phyloP scores from a whole-genome alignment of 176 grass and related monocot genomes.

The Musa itinerans region DNA sequence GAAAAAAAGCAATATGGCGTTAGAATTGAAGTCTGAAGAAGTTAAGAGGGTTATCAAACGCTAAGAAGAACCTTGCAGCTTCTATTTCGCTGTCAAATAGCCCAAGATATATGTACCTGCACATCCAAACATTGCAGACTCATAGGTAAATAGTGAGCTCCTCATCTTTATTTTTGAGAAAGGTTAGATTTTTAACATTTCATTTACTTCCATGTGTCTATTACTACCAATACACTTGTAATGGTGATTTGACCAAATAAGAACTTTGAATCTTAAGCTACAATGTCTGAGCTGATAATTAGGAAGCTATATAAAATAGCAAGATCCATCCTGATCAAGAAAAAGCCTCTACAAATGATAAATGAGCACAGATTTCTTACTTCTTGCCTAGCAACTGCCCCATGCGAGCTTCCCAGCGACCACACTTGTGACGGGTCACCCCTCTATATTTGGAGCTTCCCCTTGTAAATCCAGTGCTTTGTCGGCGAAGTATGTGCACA shows the following conservation, averaged over 20 bases:
- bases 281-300: not conserved
- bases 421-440: constrained; percentile 95
- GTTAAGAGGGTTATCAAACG: constrained; percentile 32
- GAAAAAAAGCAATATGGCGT: constrained; percentile 46
- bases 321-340: too few species aligned
- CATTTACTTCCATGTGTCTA: too few species aligned
- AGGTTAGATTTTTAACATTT: not conserved
- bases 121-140: constrained; percentile 66
- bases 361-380: constrained; percentile 27
- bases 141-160: constrained; percentile 48
- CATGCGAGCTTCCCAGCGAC: constrained; percentile 95
- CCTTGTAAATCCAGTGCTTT: constrained; percentile 82
- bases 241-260: too few species aligned
- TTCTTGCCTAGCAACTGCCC: constrained; percentile 97
- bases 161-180: not conserved
- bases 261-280: not conserved
- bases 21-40: constrained; percentile 40
- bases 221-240: too few species aligned
- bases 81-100: constrained; percentile 99
- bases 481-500: constrained; percentile 75
- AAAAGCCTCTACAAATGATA: not conserved
- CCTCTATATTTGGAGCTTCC: constrained; percentile 93
- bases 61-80: constrained; percentile 81
- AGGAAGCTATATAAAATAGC: not conserved
- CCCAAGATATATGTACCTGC: constrained; percentile 99